phyloP scores from a whole-genome alignment of 1,284 basidiomycete species.

The Boletus subluridellus region DNA sequence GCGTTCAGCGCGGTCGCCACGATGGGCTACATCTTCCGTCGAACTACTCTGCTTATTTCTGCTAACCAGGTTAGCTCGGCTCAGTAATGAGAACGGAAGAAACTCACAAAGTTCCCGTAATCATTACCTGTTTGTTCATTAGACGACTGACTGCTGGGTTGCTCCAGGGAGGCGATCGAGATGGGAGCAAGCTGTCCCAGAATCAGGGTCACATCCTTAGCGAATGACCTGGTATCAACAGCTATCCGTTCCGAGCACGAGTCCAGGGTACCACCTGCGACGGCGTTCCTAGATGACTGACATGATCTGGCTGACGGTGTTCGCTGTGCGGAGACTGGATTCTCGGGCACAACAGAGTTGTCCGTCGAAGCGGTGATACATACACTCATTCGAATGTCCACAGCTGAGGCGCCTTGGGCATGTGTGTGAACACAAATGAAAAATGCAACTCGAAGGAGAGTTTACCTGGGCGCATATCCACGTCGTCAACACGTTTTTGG shows the following conservation, averaged over 20 bases:
- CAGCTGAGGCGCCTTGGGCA: not conserved
- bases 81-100: not conserved
- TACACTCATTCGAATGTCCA: not conserved
- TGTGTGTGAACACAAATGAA: not conserved
- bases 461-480: not conserved
- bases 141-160: not conserved
- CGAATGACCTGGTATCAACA: not conserved
- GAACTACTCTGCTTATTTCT: not conserved
- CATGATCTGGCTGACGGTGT: not conserved
- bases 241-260: no score
- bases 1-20: not conserved
- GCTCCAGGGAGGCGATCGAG: not conserved
- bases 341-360: not conserved
- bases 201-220: not conserved
- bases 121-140: not conserved
- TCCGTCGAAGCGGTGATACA: not conserved
- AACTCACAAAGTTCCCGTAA: conserved; percentile 1
- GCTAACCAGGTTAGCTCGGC: not conserved
- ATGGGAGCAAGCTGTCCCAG: not conserved
- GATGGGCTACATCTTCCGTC: not conserved
- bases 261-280: not conserved
- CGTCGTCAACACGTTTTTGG: not conserved
- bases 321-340: not conserved
- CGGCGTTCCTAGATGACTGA: not conserved
- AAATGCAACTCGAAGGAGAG: not conserved